phyloP scores from a whole-genome alignment of 73 alveolate species.

The Tetrahymena borealis region DNA sequence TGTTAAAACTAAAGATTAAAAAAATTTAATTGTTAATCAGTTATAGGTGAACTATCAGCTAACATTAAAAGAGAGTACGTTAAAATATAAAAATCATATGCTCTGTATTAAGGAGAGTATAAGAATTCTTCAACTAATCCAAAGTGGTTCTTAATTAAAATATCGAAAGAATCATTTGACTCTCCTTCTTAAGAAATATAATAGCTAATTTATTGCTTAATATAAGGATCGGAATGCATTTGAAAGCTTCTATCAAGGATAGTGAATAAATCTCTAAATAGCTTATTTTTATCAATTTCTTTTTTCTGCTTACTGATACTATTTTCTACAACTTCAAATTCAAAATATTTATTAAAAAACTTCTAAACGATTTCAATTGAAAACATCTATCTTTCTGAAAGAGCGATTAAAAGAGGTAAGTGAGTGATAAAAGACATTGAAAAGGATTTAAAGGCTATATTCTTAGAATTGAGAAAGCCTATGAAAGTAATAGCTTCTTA shows the following conservation, averaged over 20 bases:
- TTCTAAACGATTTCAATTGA: not conserved
- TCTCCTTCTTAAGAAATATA: not conserved
- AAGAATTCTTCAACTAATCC: not conserved
- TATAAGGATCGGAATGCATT: not conserved
- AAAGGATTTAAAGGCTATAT: not conserved
- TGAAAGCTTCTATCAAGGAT: not conserved
- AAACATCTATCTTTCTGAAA: not conserved
- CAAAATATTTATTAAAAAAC: not conserved
- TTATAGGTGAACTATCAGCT: not conserved
- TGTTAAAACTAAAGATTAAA: not conserved
- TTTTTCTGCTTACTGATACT: not conserved
- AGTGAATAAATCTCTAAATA: not conserved
- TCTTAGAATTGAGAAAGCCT: not conserved
- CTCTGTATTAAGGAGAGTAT: not conserved
- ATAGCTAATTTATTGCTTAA: not conserved
- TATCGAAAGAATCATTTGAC: not conserved
- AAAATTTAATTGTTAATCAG: not conserved
- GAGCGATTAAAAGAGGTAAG: not conserved
- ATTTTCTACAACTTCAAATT: too few species aligned
- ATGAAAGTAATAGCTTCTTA: not conserved
- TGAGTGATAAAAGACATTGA: not conserved
- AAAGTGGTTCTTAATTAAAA: not conserved
- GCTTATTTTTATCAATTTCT: not conserved
- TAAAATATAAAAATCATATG: not conserved
- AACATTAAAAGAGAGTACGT: not conserved